Evolutionary conservation across 306 rosid species (phyloP), one percentile per base, ranked within the genome.

Genomic region (Gillenia trifoliata): DNA sequence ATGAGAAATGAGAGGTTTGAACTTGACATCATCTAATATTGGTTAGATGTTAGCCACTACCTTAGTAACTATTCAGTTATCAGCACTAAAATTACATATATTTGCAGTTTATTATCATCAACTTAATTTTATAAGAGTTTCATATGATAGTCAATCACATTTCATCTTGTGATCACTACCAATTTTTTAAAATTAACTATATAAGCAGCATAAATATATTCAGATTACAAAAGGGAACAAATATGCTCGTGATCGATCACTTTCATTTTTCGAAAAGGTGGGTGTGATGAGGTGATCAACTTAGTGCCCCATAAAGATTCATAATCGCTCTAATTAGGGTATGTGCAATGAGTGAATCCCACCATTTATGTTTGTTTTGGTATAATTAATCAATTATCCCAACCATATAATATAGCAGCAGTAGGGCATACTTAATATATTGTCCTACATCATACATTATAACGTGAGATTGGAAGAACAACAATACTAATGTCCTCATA

Each of bases 281-380:
- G 26, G 68, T 33, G 26, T 20, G 45, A 59, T 26, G 68, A 33
- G 43, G 68, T 64, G 68, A 64, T 64, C 68, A 31, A 64, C 68
- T 33, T 33, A 64, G 47, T 68, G 59, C 30, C 72, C 26, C 72
- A 45, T 45, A 28, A 68, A 45, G 6, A 43, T 43, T 68, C 72
- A 26, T 68, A 16, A 45, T 15, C 16, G 1, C 8, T 34, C 68
- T 33, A 64, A 64, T 64, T 64, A 10, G 8, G 72, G 34, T 45
- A 45, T 23, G 15, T 26, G 40, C 7, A 25, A 45, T 16, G 38
- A 25, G 59, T 47, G 56, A 41, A 68, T 28, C 7, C 57, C 56
- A 25, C 22, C 7, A 41, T 36, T 3, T 16, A 17, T 63, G 7
- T 63, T 7, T 30, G 22, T 1, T 6, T 49, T 49, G 55, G 19